These are phyloP conservation scores for Aspergillus niger DNA, from an alignment of 2,329 filamentous ascomycete species.

Conservation along the genomic window DNA sequence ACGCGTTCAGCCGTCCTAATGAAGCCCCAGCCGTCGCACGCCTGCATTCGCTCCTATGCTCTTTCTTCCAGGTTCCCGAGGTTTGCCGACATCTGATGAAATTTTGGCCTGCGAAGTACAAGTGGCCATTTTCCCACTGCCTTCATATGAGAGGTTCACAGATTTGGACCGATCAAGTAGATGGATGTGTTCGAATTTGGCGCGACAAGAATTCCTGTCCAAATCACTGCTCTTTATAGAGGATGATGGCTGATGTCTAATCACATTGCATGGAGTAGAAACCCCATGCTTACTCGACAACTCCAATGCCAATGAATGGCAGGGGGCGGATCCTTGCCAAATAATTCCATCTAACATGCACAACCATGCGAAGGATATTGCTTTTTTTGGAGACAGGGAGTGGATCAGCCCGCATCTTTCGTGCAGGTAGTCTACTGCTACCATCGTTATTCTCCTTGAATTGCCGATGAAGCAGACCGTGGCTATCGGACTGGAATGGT, in stretches of 20 bases:
- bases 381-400: conserved; percentile 12
- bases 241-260: background rate
- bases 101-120: background rate
- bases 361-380: conserved; percentile 12
- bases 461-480: conserved; percentile 9
- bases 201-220: background rate
- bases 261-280: background rate
- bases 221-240: background rate
- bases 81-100: background rate
- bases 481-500: conserved; percentile 6
- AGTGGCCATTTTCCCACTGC: background rate
- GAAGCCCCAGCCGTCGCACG: background rate
- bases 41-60: background rate
- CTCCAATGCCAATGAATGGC: conserved; percentile 4
- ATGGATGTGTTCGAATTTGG: background rate
- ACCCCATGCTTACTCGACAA: conserved; percentile 3
- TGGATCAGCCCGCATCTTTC: conserved; percentile 21
- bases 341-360: conserved; percentile 19
- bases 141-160: background rate
- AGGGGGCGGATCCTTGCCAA: conserved; percentile 15
- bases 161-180: background rate
- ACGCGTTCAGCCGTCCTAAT: background rate
- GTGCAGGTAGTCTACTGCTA: conserved; percentile 21
- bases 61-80: background rate
- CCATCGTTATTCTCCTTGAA: conserved; percentile 8